Conservation (phyloP, 768 basidiomycete species). For the Tephrocybe rancida region DNA sequence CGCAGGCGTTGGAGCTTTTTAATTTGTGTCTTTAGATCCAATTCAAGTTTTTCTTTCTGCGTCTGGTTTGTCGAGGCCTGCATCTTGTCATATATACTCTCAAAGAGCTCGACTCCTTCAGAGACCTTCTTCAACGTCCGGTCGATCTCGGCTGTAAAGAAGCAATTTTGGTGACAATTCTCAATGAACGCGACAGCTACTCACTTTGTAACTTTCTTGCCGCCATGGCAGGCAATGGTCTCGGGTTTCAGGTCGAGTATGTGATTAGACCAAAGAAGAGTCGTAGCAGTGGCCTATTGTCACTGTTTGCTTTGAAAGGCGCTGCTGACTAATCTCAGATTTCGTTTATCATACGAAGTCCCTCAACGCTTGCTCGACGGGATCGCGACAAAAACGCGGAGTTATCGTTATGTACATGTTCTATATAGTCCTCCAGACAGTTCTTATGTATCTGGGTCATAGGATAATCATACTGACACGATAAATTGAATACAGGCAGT, state of each 20-base stretch:
- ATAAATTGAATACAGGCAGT: too few relatives aligned
- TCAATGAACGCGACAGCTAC: slow-evolving; percentile 8
- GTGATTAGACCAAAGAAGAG: slow-evolving; percentile 4
- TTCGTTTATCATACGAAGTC: too few relatives aligned
- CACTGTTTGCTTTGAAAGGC: slow-evolving; percentile 27
- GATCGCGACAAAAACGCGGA: too few relatives aligned
- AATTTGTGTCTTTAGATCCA: slow-evolving; percentile 80
- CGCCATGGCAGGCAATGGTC: slow-evolving; percentile 62
- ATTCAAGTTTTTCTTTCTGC: slow-evolving; percentile 55
- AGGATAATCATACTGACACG: too few relatives aligned
- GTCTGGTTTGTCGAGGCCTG: slow-evolving; percentile 89
- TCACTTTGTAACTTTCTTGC: slow-evolving; percentile 89
- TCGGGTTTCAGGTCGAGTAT: slow-evolving; percentile 11
- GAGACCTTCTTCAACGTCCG: slow-evolving; percentile 96
- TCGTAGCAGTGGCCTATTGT: slow-evolving; percentile 11
- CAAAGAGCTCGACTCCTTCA: slow-evolving; percentile 94
- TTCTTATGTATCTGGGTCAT: too few relatives aligned
- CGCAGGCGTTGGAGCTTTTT: slow-evolving; percentile 98
- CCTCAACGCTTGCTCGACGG: too few relatives aligned
- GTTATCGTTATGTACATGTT: too few relatives aligned
- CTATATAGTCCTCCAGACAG: too few relatives aligned
- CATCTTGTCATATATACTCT: slow-evolving; percentile 98
- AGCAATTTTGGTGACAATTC: slow-evolving; percentile 1
- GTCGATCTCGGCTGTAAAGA: slow-evolving; percentile 89
- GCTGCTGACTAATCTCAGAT: slow-evolving; percentile 25